Base-by-base conservation (phyloP, 768 basidiomycete species). In the Boletus rubescentipes region DNA sequence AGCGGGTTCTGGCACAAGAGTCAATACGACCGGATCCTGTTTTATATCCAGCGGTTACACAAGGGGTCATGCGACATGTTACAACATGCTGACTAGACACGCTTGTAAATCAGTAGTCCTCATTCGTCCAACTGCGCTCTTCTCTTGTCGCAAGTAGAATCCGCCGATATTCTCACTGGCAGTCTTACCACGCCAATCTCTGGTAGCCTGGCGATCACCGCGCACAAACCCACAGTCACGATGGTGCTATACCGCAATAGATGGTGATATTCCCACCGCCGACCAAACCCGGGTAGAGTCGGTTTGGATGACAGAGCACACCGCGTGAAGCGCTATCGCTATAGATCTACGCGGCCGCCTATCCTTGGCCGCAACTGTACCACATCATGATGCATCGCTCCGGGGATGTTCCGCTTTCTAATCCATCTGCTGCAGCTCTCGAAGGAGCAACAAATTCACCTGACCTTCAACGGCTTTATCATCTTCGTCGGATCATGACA, bases 41-140 rank as follows among this genome's bases (percentile, higher is more conserved):
- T 53, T 59, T 48, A 59, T 51, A 32, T 32, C 23, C 12, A 3
- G 16, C n/a, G n/a, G n/a, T n/a, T n/a, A n/a, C n/a, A n/a, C n/a
- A n/a, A n/a, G n/a, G n/a, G n/a, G 10, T 9, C 26, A 26, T 26
- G 26, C 26, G 26, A 18, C 18, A 12, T 18, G 36, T 9, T 37
- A 41, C n/a, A n/a, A n/a, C n/a, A n/a, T n/a, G n/a, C n/a, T n/a
- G n/a, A n/a, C 39, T 38, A 26, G 18, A 21, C 37, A 14, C 23
- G 46, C 36, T 26, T 26, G 26, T 26, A 26, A 26, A 26, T 26
- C 26, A 26, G 26, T 6, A 26, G 26, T 4, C 26, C 3, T 26
- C 26, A n/a, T n/a, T n/a, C n/a, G n/a, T n/a, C n/a, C n/a, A n/a
- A n/a, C n/a, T n/a, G n/a, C n/a, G n/a, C n/a, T n/a, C n/a, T n/a